Conservation (phyloP, 2,329 filamentous ascomycete genomes). For the Byssochlamys sp. region DNA sequence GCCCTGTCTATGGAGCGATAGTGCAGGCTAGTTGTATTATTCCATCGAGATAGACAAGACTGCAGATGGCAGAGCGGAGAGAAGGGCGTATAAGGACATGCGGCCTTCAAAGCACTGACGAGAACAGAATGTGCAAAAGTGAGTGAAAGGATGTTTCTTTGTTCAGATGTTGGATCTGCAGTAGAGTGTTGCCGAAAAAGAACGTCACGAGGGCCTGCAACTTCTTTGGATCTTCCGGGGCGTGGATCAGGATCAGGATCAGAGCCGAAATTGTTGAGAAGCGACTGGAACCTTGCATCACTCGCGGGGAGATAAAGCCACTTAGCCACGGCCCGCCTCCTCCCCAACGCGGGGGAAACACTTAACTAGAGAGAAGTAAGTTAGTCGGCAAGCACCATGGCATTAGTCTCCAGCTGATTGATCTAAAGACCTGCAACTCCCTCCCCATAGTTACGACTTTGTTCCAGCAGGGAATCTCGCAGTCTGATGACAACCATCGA, state of each 20-base stretch:
- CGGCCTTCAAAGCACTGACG: not conserved
- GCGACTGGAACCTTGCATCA: not conserved
- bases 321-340: not conserved
- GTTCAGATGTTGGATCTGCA: not conserved
- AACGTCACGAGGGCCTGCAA: conserved; percentile 16
- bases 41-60: not conserved
- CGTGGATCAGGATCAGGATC: not conserved
- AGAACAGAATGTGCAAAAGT: not conserved
- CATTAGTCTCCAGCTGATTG: not conserved
- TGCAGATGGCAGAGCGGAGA: not conserved
- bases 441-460: not conserved
- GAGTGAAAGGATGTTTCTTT: not conserved
- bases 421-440: not conserved
- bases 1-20: conserved; percentile 18
- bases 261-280: not conserved
- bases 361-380: too few species aligned
- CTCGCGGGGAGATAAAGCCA: not conserved
- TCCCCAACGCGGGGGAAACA: not conserved
- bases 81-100: not conserved
- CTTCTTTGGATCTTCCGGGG: not conserved
- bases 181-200: not conserved
- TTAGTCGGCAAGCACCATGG: not conserved
- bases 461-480: not conserved
- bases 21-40: conserved; percentile 8
- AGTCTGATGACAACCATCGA: not conserved